Base-by-base conservation (phyloP, 768 basidiomycete genomes). In the Paxillus rubicundulus region DNA sequence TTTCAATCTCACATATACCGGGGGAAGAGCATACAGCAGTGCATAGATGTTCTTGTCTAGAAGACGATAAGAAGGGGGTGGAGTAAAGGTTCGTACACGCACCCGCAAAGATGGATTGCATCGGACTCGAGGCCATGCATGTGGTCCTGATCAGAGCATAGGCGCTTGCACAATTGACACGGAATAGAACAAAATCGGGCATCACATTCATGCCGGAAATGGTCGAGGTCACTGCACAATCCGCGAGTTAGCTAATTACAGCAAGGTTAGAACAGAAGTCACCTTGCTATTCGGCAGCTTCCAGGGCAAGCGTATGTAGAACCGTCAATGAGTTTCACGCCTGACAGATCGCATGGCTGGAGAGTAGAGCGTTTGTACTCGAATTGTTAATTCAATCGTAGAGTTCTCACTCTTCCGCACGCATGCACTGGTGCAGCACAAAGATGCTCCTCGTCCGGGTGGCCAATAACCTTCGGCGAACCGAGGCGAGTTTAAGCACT, bases 61-160 rank as follows among this genome's bases (percentile, higher is more conserved):
- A 46, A 20, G 9, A 5, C 8, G 1, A 21, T 61, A 7, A 57
- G 45, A 13, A 27, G 5, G 9, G 30, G 14, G 6, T 10, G 17
- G 28, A 20, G 5, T 10, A 4, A 48, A 17, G 12, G 20, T n/a
- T 21, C 37, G 2, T 17, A 80, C 82, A 80, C 80, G 71, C 82
- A 83, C 51, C 71, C 76, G 60, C 82, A 82, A 0, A 82, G 66
- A n/a, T n/a, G n/a, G n/a, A n/a, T n/a, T n/a, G n/a, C n/a, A n/a
- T n/a, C n/a, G n/a, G n/a, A n/a, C n/a, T n/a, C n/a, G n/a, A n/a
- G n/a, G n/a, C n/a, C n/a, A n/a, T n/a, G n/a, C n/a, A n/a, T n/a
- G n/a, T n/a, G n/a, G n/a, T n/a, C n/a, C n/a, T n/a, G n/a, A n/a
- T n/a, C n/a, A n/a, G n/a, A n/a, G n/a, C n/a, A n/a, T n/a, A n/a